Evolutionary conservation across 306 rosid genomes (phyloP).

Genomic region (Acacia crassicarpa): DNA sequence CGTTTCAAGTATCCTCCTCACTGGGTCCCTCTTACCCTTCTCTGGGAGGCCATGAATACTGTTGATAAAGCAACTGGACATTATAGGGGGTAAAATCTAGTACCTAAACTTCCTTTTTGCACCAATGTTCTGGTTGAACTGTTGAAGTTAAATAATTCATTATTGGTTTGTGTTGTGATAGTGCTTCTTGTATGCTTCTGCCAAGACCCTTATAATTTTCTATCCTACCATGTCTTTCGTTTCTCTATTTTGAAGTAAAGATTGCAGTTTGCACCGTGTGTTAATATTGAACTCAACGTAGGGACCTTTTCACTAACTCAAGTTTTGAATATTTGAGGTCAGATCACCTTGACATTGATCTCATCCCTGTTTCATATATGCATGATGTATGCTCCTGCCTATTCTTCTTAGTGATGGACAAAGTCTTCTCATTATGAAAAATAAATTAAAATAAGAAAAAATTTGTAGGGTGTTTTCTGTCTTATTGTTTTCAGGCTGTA

Average conservation of each 20-base stretch:
- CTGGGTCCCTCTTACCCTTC: constrained; percentile 86
- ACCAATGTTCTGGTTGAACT: not conserved
- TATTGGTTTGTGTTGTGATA: constrained; percentile 2
- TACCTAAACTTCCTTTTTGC: not conserved
- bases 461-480: not conserved
- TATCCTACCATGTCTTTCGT: constrained; percentile 2
- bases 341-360: constrained; percentile 1
- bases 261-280: not conserved
- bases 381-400: constrained; percentile 10
- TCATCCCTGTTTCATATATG: constrained; percentile 16
- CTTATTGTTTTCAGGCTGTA: constrained; percentile 12
- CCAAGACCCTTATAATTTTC: not conserved
- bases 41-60: constrained; percentile 83
- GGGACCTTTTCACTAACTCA: constrained; percentile 4
- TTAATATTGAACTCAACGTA: not conserved
- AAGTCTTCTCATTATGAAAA: constrained; percentile 5
- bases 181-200: not conserved
- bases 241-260: constrained; percentile 14
- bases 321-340: not conserved
- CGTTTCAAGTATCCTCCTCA: constrained; percentile 96
- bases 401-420: not conserved
- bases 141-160: not conserved
- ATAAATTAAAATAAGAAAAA: not conserved
- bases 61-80: constrained; percentile 71
- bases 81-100: constrained; percentile 63